Conservation (phyloP, 1,284 basidiomycete species). For the Rhodotorula sp. region DNA sequence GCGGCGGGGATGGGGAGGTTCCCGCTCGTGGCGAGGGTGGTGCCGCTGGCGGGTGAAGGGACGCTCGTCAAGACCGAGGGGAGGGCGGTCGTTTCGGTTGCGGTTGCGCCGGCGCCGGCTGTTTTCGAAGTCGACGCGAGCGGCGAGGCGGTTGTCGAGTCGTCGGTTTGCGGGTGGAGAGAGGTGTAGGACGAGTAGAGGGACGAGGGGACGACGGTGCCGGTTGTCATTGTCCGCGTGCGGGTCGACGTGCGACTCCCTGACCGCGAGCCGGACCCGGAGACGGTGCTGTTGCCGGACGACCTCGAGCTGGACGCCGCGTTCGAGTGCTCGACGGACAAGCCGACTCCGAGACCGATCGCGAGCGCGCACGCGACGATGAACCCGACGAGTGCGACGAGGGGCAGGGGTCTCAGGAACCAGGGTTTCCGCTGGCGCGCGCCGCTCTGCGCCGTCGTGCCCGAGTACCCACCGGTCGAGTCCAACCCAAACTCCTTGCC, state of each 20-base stretch:
- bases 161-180: conserved; percentile 14
- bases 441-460: conserved; percentile 23
- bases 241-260: background rate
- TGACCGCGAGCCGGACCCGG: background rate
- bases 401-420: conserved; percentile 31
- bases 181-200: conserved; percentile 28
- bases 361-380: conserved; percentile 35
- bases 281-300: background rate
- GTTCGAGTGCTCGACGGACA: conserved; percentile 10
- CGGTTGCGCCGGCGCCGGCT: background rate
- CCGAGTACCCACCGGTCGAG: conserved; percentile 4
- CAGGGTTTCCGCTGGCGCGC: conserved; percentile 14
- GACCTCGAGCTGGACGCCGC: background rate
- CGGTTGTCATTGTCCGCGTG: conserved; percentile 5
- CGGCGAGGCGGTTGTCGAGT: background rate
- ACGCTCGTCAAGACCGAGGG: conserved; percentile 6
- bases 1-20: conserved; percentile 28
- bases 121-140: background rate
- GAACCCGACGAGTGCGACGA: conserved; percentile 21
- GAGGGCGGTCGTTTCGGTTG: background rate
- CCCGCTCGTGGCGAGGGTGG: conserved; percentile 27
- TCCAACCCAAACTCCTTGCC: conserved; percentile 12
- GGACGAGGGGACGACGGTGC: conserved; percentile 37
- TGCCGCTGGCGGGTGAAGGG: conserved; percentile 8
- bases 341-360: conserved; percentile 35